These are phyloP conservation scores for Jimgerdemannia flammicorona DNA, from an alignment of 192 early-diverging fungal species.

Conservation along the genomic window DNA sequence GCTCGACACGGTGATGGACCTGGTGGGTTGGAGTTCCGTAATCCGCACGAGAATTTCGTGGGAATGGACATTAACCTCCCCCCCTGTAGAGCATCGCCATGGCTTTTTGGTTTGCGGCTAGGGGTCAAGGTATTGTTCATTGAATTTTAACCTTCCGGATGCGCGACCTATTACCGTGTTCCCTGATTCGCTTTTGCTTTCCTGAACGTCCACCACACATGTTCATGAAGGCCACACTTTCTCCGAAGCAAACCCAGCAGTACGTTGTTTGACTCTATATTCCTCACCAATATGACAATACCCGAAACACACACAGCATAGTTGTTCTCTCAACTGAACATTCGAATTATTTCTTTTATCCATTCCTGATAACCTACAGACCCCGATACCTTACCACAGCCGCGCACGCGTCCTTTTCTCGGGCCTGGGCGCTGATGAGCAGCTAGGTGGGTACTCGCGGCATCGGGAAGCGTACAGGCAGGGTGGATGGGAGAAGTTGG, in stretches of 20 bases:
- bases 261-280: background rate
- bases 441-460: constrained; percentile 88
- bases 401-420: constrained; percentile 75
- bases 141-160: background rate
- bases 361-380: constrained; percentile 1
- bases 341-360: too few species aligned
- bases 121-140: constrained; percentile 60
- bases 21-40: constrained; percentile 35
- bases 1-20: constrained; percentile 89
- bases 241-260: background rate
- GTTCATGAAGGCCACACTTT: background rate
- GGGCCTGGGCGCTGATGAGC: constrained; percentile 93
- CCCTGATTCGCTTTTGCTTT: background rate
- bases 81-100: constrained; percentile 82
- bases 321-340: too few species aligned
- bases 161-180: too few species aligned
- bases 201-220: background rate
- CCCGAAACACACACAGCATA: too few species aligned
- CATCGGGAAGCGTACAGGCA: constrained; percentile 72
- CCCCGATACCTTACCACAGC: constrained; percentile 50
- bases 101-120: constrained; percentile 93
- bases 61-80: background rate
- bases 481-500: constrained; percentile 61
- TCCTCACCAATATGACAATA: too few species aligned
- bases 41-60: too few species aligned